Base-by-base conservation (phyloP, 2,329 filamentous ascomycete genomes). In the Phialocephala sp. region DNA sequence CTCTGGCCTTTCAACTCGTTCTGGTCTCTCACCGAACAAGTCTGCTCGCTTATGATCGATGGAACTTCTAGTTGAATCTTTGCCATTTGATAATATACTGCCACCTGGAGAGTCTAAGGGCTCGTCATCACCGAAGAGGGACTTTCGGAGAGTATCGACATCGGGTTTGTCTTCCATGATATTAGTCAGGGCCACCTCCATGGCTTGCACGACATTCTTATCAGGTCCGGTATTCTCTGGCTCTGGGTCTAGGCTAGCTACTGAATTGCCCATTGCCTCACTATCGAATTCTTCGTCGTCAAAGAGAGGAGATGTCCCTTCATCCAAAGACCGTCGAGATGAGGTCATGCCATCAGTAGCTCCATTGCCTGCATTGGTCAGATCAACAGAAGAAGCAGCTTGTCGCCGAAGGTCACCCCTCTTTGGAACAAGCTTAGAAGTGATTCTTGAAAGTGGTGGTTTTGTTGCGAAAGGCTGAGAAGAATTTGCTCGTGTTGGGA, bases 101-200 rank as follows among this genome's bases (percentile, higher is more conserved):
- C 82, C 84, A 37, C 77, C 77, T 56, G 76, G 79, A 62, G 78
- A 80, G 56, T 83, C 66, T 9, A 71, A 27, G 50, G 60, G 54
- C 8, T 72, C 82, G 3, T 86, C 84, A 14, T 84, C 79, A 2
- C 84, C 84, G 76, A 94, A 92, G 0, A 94, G 78, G 0, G 90
- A 92, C 18, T 86, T 86, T 47, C 87, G 82, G 18, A 90, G 77
- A 69, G 89, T 88, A 71, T 89, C 87, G 1, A 86, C 84, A 22
- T 86, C 87, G 59, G 91, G 88, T 57, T 91, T 87, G 70, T 93
- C 89, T 71, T 93, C 93, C 82, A 99, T 91, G 68, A 99, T 99
- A 69, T 94, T 91, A 70, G 91, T 97, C 58, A 99, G 83, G 18
- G 94, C 95, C 70, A 91, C 88, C 76, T 98, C 94, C 86, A 99